These are phyloP conservation scores for Xylaria hypoxylon DNA, from an alignment of 2,329 filamentous ascomycete species.

Conservation along the genomic window DNA sequence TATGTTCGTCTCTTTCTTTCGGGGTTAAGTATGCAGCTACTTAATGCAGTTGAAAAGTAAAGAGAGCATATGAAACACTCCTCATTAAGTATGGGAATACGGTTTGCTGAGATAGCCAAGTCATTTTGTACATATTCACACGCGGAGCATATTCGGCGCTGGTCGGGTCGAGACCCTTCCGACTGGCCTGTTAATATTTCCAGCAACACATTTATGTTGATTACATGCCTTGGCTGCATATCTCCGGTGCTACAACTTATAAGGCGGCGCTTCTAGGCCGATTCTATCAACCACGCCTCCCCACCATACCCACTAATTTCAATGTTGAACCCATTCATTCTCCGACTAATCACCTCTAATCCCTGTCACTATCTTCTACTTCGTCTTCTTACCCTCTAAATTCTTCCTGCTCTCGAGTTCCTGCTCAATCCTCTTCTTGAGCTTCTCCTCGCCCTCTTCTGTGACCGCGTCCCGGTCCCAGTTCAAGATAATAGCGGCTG, in stretches of 20 bases:
- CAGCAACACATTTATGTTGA: neutral
- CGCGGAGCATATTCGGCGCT: neutral
- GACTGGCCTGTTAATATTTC: neutral
- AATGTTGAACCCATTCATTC: neutral
- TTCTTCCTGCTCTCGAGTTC: constrained; percentile 27
- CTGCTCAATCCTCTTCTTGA: constrained; percentile 29
- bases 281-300: neutral
- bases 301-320: neutral
- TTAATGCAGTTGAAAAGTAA: too few species aligned
- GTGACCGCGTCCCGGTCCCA: constrained; percentile 49
- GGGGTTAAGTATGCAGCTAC: too few species aligned
- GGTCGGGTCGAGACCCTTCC: neutral
- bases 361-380: constrained; percentile 23
- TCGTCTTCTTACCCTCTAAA: constrained; percentile 41
- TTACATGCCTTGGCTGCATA: neutral
- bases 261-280: neutral
- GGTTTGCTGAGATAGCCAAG: too few species aligned
- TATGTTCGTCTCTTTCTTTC: too few species aligned
- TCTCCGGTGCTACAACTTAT: neutral
- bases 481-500: constrained; percentile 41
- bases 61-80: too few species aligned
- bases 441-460: constrained; percentile 44
- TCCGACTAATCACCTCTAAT: neutral
- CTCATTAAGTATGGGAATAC: too few species aligned
- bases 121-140: too few species aligned